Base-by-base conservation (phyloP, 306 rosid species). In the Malus asiatica region DNA sequence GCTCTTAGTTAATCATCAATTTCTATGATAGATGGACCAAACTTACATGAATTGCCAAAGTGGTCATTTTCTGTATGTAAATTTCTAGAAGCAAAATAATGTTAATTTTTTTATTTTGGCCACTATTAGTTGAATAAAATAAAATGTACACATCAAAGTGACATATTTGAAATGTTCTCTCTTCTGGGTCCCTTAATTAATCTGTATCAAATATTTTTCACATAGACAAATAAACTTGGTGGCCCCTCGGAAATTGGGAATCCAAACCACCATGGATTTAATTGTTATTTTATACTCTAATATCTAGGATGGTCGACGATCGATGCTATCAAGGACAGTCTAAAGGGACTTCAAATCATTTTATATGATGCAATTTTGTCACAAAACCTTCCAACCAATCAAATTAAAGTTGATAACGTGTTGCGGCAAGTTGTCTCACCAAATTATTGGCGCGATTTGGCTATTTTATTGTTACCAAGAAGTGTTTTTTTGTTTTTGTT, bases 61-160 rank as follows among this genome's bases (percentile, higher is more conserved):
- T 25, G 64, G 70, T 76, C 80, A 44, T 38, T 38, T 70, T 70
- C 69, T n/a, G 13, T 25, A 1, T 30, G 84, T 40, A 29, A 48
- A 61, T 10, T 23, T 69, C 55, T 20, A 38, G 40, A 30, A 18
- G 15, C 14, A 64, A 57, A 18, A 60, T 68, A 32, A 64, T 62
- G 32, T 2, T 19, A 9, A 2, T 27, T 27, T 33, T 15, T 23
- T 40, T 58, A n/a, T 25, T 58, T n/a, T 78, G 4, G 11, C 23
- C 30, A 27, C 16, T 35, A 63, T 15, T 8, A 67, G 66, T 42
- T 35, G 19, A 30, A 30, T 33, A 3, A 1, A 42, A 42, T 1
- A 22, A 40, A 3, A 45, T 4, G 65, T 35, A 61, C 8, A 48
- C 22, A 33, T 71, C 66, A 35, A 71, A 62, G 52, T 8, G 61